Evolutionary conservation across 371 early-diverging fungal species (phyloP).

Genomic region (Actinomortierella ambigua): DNA sequence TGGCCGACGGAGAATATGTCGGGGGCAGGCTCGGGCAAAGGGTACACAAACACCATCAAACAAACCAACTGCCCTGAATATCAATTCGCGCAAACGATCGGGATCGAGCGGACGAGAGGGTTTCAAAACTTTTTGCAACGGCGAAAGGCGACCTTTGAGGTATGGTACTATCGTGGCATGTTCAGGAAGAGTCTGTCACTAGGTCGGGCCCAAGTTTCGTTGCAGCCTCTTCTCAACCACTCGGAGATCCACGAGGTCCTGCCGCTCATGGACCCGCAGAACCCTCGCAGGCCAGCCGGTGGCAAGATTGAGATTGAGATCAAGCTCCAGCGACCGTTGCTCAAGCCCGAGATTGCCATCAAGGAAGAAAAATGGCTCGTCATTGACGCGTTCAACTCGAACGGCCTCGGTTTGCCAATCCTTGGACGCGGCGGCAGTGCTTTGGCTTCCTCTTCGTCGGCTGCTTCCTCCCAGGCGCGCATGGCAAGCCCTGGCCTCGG

Average conservation of each 20-base stretch:
- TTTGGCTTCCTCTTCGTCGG: conserved; percentile 10
- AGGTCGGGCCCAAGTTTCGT: conserved; percentile 64
- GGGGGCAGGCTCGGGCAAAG: conserved; percentile 63
- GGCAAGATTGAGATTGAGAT: conserved; percentile 73
- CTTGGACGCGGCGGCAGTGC: not conserved
- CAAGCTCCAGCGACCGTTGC: conserved; percentile 68
- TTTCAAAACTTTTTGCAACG: conserved; percentile 72
- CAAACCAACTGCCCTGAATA: conserved; percentile 52
- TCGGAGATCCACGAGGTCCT: conserved; percentile 69
- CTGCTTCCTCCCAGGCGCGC: conserved; percentile 17
- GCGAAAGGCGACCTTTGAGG: conserved; percentile 70
- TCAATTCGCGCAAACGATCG: conserved; percentile 57
- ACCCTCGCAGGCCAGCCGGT: conserved; percentile 68
- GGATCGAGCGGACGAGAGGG: conserved; percentile 65
- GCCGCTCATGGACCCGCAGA: conserved; percentile 64
- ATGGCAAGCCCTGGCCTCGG: conserved; percentile 6
- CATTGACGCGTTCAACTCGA: conserved; percentile 57
- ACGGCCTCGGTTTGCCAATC: conserved; percentile 34
- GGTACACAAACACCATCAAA: conserved; percentile 62
- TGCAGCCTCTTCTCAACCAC: conserved; percentile 64
- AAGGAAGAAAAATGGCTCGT: conserved; percentile 76
- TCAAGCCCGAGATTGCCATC: conserved; percentile 62
- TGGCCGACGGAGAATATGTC: conserved; percentile 73
- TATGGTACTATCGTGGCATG: conserved; percentile 70
- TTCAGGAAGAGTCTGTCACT: conserved; percentile 63